Base-by-base conservation (phyloP, 345 rosid genomes). In the Acer negundo region DNA sequence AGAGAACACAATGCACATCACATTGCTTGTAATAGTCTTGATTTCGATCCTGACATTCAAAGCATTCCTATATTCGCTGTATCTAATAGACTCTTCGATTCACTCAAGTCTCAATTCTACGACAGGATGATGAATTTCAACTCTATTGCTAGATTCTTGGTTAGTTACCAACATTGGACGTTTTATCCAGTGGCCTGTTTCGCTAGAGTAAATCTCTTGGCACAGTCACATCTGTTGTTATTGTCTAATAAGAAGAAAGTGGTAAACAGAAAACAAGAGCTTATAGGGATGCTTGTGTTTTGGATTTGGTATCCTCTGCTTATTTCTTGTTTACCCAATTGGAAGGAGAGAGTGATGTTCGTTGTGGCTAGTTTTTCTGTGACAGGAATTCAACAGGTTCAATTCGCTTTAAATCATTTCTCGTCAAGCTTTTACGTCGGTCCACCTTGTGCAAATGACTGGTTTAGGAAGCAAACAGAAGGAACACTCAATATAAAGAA, bases 301-400 rank as follows among this genome's bases (percentile, higher is more conserved):
- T 89, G 92, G 92, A 80, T 70, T 77, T 89, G 92, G 92, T 89
- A 82, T 74, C 86, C 92, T 12, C 62, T 85, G 72, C 88, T 89
- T 65, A 74, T 89, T 75, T 89, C 92, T 64, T 82, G 78, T 78
- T 69, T 89, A 56, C 92, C 92, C 62, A 83, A 75, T 17, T 86
- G 87, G 84, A 80, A 87, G 6, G 92, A 89, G 80, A 83, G 88
- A 62, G 19, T 85, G 10, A 80, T 82, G 82, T 89, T 89, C 78
- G 88, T 85, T 73, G 19, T 82, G 47, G 72, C 77, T 8, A 85
- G 88, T 70, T 89, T 89, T 64, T 0, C 69, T 5, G 87, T 86
- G 3, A 82, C 88, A 23, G 87, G 86, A 13, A 85, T 86, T 70
- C 92, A 89, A 71, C 92, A 89, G 66, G 75, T 89, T 73, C 92